A percentile compares a stretch with the other conserved stretches of the same genome.
Conservation (phyloP, 2,329 filamentous ascomycete species). For the Phialemoniopsis sp. region DNA sequence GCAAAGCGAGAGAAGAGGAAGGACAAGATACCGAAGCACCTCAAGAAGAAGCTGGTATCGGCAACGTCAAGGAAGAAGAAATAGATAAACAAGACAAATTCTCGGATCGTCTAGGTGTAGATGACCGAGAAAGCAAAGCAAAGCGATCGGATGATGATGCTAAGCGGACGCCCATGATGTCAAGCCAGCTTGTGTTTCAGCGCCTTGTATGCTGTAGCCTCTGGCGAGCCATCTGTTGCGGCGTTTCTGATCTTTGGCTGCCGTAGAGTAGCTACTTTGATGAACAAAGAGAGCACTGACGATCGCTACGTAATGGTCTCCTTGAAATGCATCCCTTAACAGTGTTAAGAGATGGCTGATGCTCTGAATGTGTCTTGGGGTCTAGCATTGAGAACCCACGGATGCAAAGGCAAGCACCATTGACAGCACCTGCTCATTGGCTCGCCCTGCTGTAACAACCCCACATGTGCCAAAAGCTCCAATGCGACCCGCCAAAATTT, state of each 20-base stretch:
- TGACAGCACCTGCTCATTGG: too few relatives aligned
- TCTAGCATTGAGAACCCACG: too few relatives aligned
- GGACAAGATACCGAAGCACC: conserved; percentile 92
- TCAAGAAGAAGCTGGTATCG: conserved; percentile 85
- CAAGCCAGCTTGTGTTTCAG: neutral
- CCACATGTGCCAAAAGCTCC: too few relatives aligned
- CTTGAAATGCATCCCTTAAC: too few relatives aligned
- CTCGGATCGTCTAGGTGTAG: conserved; percentile 10
- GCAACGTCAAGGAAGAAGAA: conserved; percentile 60
- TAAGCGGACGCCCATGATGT: conserved; percentile 6
- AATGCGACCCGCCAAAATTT: too few relatives aligned
- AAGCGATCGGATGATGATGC: conserved; percentile 11
- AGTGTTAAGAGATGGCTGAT: too few relatives aligned
- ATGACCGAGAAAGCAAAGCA: too few relatives aligned
- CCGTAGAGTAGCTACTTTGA: conserved; percentile 28
- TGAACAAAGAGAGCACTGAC: conserved; percentile 61
- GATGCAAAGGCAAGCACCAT: too few relatives aligned
- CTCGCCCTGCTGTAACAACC: too few relatives aligned
- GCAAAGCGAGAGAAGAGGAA: conserved; percentile 91
- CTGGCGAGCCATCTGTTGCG: conserved; percentile 24
- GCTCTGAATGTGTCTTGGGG: too few relatives aligned
- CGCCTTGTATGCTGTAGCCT: conserved; percentile 1
- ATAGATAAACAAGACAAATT: conserved; percentile 14
- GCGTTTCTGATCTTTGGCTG: conserved; percentile 15
- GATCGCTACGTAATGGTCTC: conserved; percentile 18